Percentiles rank a stretch among this genome's conserved stretches.
Conservation (phyloP, 805 yeast species). For the Wickerhamomyces xylosicus region DNA sequence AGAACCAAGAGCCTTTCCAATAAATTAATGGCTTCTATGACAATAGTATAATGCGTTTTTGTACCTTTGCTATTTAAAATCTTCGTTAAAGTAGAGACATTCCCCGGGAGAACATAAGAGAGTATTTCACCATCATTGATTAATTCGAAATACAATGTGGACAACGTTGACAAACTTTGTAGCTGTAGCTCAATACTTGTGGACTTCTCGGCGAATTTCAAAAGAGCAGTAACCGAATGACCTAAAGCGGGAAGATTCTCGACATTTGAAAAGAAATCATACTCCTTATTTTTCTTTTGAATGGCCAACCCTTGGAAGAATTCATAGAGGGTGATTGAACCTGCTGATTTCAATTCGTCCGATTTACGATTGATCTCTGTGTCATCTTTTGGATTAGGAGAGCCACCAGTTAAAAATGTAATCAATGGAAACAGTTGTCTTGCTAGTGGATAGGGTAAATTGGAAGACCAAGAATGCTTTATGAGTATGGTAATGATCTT, state of each 20-base stretch:
- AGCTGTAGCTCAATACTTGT: conserved; percentile 21
- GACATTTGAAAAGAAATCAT: conserved; percentile 21
- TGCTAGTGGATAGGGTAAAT: conserved; percentile 27
- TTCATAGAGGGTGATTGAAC: conserved; percentile 21
- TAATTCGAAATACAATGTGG: conserved; percentile 23
- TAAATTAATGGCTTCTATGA: conserved; percentile 21
- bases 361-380: conserved; percentile 18
- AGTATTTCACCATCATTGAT: conserved; percentile 36
- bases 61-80: conserved; percentile 22
- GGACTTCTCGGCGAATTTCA: conserved; percentile 24
- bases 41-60: conserved; percentile 27
- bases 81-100: conserved; percentile 33
- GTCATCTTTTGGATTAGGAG: conserved; percentile 25
- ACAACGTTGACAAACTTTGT: conserved; percentile 24
- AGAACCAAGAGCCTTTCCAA: conserved; percentile 20
- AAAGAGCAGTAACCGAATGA: conserved; percentile 33
- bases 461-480: conserved; percentile 33
- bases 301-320: conserved; percentile 22
- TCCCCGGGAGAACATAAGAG: conserved; percentile 42
- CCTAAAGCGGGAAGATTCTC: conserved; percentile 34
- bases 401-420: conserved; percentile 35
- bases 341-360: conserved; percentile 27
- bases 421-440: conserved; percentile 37
- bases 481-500: conserved; percentile 35
- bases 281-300: conserved; percentile 13